Evolutionary conservation across 768 basidiomycete genomes (phyloP).

Genomic region (Phaffia australis): DNA sequence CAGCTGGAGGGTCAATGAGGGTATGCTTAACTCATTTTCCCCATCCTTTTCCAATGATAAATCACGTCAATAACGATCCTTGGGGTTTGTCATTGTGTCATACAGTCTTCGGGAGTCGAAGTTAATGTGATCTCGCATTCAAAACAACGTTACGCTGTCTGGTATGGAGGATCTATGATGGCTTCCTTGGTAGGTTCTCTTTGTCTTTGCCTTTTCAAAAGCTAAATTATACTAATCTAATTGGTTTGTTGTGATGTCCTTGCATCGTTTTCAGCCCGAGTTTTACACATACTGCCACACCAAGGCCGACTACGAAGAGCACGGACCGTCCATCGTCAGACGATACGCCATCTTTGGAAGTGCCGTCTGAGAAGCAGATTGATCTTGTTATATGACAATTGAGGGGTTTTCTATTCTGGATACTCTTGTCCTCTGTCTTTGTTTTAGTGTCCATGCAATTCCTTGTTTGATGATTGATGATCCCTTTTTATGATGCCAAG

Average conservation of each 20-base stretch:
- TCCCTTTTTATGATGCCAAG: no score
- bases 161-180: conserved; percentile 92
- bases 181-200: conserved; percentile 65
- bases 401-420: no score
- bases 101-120: conserved; percentile 85
- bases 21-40: conserved; percentile 41
- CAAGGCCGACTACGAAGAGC: conserved; percentile 65
- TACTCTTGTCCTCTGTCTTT: no score
- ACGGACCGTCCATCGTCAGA: conserved; percentile 34
- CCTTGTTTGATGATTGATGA: no score
- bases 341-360: conserved; percentile 24
- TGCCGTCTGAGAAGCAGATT: neutral
- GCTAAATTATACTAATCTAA: no score
- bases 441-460: no score
- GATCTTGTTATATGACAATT: no score
- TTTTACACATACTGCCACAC: conserved; percentile 87
- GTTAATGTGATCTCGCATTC: conserved; percentile 99
- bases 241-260: conserved; percentile 11
- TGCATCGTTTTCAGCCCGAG: conserved; percentile 54
- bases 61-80: neutral
- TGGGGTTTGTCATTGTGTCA: neutral
- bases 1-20: conserved; percentile 64
- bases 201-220: neutral
- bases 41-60: neutral
- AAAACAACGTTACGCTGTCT: conserved; percentile 90